Conservation (phyloP, 495 filamentous ascomycete genomes). For the Talaromyces adpressus region DNA sequence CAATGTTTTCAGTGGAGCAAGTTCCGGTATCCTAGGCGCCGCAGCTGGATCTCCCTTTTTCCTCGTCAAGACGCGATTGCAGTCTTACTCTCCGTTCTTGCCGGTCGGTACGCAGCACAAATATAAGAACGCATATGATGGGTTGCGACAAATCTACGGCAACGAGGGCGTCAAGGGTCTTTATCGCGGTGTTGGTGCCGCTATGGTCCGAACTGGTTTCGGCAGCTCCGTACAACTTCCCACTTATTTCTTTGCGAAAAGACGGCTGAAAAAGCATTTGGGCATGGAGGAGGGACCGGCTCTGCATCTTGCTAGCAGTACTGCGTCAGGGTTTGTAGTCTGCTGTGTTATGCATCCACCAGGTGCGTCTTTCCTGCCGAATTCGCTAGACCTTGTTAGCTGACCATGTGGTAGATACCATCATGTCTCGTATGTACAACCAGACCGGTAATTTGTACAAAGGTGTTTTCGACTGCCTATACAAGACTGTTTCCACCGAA, state of each 20-base stretch:
- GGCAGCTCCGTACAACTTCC: conserved; percentile 92
- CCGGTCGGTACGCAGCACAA: conserved; percentile 94
- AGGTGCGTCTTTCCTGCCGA: conserved; percentile 59
- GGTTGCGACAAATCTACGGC: conserved; percentile 67
- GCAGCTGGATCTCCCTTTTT: conserved; percentile 93
- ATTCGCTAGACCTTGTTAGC: no score
- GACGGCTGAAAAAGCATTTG: conserved; percentile 68
- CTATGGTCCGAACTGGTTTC: conserved; percentile 96
- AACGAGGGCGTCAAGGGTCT: conserved; percentile 73
- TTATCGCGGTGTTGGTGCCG: conserved; percentile 84
- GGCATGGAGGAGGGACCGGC: conserved; percentile 88
- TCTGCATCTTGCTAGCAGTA: conserved; percentile 81
- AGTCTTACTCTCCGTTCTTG: conserved; percentile 89
- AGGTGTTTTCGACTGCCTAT: conserved; percentile 85
- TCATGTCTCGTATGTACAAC: conserved; percentile 99
- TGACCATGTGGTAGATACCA: conserved; percentile 60
- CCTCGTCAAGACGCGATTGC: conserved; percentile 94
- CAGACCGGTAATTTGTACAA: conserved; percentile 95
- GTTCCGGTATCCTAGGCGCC: conserved; percentile 83
- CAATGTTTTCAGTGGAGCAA: conserved; percentile 88
- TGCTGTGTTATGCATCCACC: conserved; percentile 98
- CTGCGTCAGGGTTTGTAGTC: conserved; percentile 90
- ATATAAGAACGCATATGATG: conserved; percentile 81
- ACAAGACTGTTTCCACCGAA: conserved; percentile 85
- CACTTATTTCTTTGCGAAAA: conserved; percentile 97